A percentile compares a stretch with the other conserved stretches of the same genome.
These are phyloP conservation scores for Falciphora oryzae DNA, from an alignment of 2,329 filamentous ascomycete species.

Conservation along the genomic window DNA sequence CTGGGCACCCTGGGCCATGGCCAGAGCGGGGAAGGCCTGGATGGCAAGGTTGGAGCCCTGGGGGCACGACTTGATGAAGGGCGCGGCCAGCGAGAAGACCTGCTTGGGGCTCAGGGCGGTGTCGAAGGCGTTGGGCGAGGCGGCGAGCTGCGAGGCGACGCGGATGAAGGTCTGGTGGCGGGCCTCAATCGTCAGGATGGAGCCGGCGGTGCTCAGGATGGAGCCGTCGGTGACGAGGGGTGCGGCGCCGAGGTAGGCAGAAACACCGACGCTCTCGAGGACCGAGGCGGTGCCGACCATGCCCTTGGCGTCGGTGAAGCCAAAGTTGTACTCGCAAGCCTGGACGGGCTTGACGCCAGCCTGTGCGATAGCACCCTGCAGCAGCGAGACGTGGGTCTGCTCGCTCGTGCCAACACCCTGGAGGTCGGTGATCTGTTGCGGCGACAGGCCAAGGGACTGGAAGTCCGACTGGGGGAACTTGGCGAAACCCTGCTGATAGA, in stretches of 20 bases:
- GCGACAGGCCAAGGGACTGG: conserved; percentile 51
- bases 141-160: conserved; percentile 47
- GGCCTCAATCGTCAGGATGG: conserved; percentile 67
- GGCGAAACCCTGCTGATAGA: conserved; percentile 66
- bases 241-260: conserved; percentile 68
- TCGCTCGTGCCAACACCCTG: conserved; percentile 59
- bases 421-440: conserved; percentile 52
- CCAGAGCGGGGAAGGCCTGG: conserved; percentile 55
- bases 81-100: conserved; percentile 67
- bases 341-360: conserved; percentile 60
- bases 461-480: conserved; percentile 63
- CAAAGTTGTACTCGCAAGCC: conserved; percentile 68
- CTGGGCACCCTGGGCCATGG: conserved; percentile 41
- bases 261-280: conserved; percentile 68
- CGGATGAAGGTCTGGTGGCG: conserved; percentile 71
- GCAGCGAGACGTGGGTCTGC: conserved; percentile 52
- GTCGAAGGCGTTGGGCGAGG: conserved; percentile 65
- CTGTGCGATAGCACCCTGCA: conserved; percentile 55
- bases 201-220: conserved; percentile 60
- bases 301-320: conserved; percentile 55
- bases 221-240: conserved; percentile 53
- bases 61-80: conserved; percentile 68
- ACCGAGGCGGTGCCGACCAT: conserved; percentile 67
- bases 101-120: conserved; percentile 61
- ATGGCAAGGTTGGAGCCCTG: conserved; percentile 58